Conservation (phyloP, 2,329 filamentous ascomycete species). For the Eutypa lata region DNA sequence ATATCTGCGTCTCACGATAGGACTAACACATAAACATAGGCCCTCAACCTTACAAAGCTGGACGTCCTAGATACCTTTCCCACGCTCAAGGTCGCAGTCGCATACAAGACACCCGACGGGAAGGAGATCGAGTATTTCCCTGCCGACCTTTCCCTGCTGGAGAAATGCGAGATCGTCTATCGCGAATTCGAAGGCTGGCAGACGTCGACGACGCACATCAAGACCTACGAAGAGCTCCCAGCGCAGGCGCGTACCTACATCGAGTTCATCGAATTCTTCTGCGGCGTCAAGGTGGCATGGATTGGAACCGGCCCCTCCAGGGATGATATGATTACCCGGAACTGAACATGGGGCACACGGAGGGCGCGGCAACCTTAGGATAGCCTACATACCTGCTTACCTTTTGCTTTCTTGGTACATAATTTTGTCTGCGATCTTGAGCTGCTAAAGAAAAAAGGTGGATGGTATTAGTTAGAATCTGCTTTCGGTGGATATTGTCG, state of each 20-base stretch:
- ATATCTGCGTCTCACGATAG: too few species aligned
- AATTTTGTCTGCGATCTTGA: too few species aligned
- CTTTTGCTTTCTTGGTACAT: too few species aligned
- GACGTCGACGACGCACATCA: conserved; percentile 46
- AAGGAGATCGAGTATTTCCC: conserved; percentile 45
- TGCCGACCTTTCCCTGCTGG: conserved; percentile 48
- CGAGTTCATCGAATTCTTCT: conserved; percentile 15
- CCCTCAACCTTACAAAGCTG: conserved; percentile 42
- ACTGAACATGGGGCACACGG: too few species aligned
- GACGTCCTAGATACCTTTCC: conserved; percentile 60
- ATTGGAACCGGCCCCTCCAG: conserved; percentile 19
- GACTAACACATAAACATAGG: conserved; percentile 2
- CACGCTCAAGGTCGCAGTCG: conserved; percentile 57
- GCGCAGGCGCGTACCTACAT: conserved; percentile 51
- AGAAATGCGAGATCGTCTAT: conserved; percentile 51
- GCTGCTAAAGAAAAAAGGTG: too few species aligned
- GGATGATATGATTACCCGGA: conserved; percentile 14
- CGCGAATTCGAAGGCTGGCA: conserved; percentile 56
- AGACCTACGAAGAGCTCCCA: conserved; percentile 49
- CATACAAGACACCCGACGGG: conserved; percentile 41
- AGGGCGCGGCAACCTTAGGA: too few species aligned
- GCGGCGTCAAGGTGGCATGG: conserved; percentile 13
- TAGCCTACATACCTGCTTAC: too few species aligned
- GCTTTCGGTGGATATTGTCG: too few species aligned
- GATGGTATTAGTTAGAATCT: too few species aligned